Base-by-base conservation (phyloP, 2,329 filamentous ascomycete species). In the Zasmidium cellare region DNA sequence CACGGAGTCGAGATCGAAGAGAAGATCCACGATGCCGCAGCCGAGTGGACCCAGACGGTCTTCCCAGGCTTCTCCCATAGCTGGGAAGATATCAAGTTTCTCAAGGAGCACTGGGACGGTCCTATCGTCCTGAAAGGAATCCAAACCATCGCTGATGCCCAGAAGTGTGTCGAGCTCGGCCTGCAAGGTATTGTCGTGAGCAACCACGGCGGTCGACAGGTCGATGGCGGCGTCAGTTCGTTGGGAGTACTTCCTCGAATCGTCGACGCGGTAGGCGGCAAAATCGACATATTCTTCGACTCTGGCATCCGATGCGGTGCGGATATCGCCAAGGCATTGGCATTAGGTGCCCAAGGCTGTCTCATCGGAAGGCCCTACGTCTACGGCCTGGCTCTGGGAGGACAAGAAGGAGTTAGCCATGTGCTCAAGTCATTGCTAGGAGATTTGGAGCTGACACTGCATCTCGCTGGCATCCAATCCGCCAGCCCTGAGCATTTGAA, bases 101-200 rank as follows among this genome's bases (percentile, higher is more conserved):
- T 90, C 61, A 77, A 81, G 62, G 75, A 82, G 64, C 70, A 86
- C 58, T 89, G 86, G 85, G 77, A 84, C 59, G 84, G 85, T 0
- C 83, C 85, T 0, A 82, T 90, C 55, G 80, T 84, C 58, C 76
- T 84, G 28, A 87, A 87, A 70, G 85, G 84, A 0, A 83, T 80
- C 56, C 79, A 82, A 64, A 78, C 76, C 48, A 74, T 79, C 2
- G 77, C 73, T 1, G 81, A 83, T 67, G 80, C 80, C 14, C 70
- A 67, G 55, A 71, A 75, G 56, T 76, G 75, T 1, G 70, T 76
- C 3, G 70, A 81, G 38, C 65, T 70, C 28, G 79, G 77, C 6
- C 75, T 78, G 31, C 72, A 79, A 46, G 81, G 80, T 0, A 80
- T 83, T 53, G 73, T 82, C 14, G 77, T 82, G 12, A 77, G 74